Conservation (phyloP, 352 stramenopile species). For the Phytophthora citricola region DNA sequence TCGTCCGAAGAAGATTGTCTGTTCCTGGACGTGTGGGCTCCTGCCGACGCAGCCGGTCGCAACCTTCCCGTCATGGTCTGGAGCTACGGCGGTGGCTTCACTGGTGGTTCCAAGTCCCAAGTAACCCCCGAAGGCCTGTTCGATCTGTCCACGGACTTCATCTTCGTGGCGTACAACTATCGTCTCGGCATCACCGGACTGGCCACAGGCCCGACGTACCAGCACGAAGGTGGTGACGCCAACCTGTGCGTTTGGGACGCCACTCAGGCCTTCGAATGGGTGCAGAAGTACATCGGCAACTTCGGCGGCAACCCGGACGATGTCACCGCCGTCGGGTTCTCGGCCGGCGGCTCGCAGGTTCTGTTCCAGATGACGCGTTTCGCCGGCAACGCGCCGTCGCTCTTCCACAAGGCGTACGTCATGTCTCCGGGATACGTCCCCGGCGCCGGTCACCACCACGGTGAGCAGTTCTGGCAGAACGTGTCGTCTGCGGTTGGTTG, state of each 20-base stretch:
- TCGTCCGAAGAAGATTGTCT: conserved; percentile 38
- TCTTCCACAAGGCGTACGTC: conserved; percentile 40
- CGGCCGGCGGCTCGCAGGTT: conserved; percentile 29
- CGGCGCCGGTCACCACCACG: conserved; percentile 29
- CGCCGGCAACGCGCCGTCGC: conserved; percentile 24
- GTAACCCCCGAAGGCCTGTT: conserved; percentile 35
- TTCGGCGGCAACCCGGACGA: conserved; percentile 49
- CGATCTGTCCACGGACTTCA: conserved; percentile 32
- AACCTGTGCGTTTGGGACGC: conserved; percentile 40
- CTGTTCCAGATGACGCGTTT: conserved; percentile 41
- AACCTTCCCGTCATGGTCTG: conserved; percentile 46
- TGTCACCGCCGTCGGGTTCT: conserved; percentile 44
- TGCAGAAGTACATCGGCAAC: conserved; percentile 44
- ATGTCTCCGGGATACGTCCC: conserved; percentile 33
- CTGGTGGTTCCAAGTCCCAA: conserved; percentile 30
- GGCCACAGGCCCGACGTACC: conserved; percentile 28
- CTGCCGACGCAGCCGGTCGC: conserved; percentile 19
- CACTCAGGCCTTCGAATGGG: conserved; percentile 43
- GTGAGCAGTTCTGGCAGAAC: conserved; percentile 39
- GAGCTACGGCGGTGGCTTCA: conserved; percentile 39
- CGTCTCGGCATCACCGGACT: conserved; percentile 40
- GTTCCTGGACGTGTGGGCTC: conserved; percentile 45
- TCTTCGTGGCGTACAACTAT: conserved; percentile 51
- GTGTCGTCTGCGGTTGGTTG: conserved; percentile 28
- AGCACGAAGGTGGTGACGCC: conserved; percentile 33